phyloP scores from a whole-genome alignment of 495 filamentous ascomycete species.

The Xylaria flabelliformis region DNA sequence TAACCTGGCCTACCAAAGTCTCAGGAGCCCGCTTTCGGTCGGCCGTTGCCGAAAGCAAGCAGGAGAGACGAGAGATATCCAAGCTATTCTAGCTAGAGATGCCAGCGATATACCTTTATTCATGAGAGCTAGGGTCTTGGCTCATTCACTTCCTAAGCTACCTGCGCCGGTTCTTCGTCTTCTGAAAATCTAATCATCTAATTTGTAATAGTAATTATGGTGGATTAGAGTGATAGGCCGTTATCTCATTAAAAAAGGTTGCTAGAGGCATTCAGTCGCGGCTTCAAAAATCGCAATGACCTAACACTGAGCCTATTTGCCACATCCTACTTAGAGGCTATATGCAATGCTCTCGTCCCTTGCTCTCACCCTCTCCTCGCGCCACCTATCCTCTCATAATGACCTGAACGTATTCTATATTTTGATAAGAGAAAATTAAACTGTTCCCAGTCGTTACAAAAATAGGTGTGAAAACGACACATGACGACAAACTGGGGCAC shows the following conservation, averaged over 20 bases:
- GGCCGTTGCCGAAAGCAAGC: slow-evolving; percentile 36
- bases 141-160: not conserved
- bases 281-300: not conserved
- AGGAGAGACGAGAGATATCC: slow-evolving; percentile 1
- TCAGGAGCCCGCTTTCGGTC: slow-evolving; percentile 29
- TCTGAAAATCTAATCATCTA: not conserved
- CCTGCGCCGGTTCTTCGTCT: not conserved
- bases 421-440: not conserved
- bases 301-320: not conserved
- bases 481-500: slow-evolving; percentile 29
- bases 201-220: not conserved
- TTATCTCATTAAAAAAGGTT: slow-evolving; percentile 4
- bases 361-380: not conserved
- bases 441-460: not conserved
- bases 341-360: not conserved
- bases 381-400: not conserved
- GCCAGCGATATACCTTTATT: not conserved
- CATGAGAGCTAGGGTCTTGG: not conserved
- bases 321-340: not conserved
- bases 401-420: not conserved
- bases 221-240: not conserved
- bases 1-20: slow-evolving; percentile 29
- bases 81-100: slow-evolving; percentile 1
- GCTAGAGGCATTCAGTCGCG: not conserved
- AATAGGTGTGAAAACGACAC: slow-evolving; percentile 18